Base-by-base conservation (phyloP, 2,329 filamentous ascomycete species). In the Stromatinia cepivora region DNA sequence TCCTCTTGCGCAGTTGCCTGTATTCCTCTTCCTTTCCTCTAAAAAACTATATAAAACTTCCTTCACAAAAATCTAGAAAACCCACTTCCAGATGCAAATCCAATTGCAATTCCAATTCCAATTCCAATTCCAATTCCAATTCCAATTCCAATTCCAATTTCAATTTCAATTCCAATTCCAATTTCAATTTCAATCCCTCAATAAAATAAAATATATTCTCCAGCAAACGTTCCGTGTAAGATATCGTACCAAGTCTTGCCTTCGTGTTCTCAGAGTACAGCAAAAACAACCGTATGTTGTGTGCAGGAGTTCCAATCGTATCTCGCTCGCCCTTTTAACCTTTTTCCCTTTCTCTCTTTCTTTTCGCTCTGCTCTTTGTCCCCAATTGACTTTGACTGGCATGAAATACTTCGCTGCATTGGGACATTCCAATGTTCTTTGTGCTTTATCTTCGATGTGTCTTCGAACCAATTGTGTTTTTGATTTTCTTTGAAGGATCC, bases 351-450 rank as follows among this genome's bases (percentile, higher is more conserved):
- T 46, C 22, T 10, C 36, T 34, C 1, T 28, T 39, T 15, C 39
- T 61, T 13, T 13, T 15, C 13, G 25, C 39, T 46, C 20, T 52
- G 22, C 61, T 64, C 46, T 64, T 64, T 64, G 46, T 64, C 46
- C 39, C 28, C 34, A 20, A 9, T 53, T 34, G 34, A 39, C 34
- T 22, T 4, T 39, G 31, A 39, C 46, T 25, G 46, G 61, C 20
- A 52, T 15, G 46, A 52, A 50, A 52, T 52, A 28, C 46, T 25
- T 36, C 46, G 61, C 31, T 52, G 61, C 61, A 64, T 58, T 25
- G 11, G 11, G 25, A 58, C 22, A 42, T 57, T 28, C 34, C 31
- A 52, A 63, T 39, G 11, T 39, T 13, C 46, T 63, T 42, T 52
- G 46, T 52, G 6, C 34, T 28, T 52, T 39, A 11, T 36, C 17